Conservation (phyloP, 176 grass and related monocot genomes). For the Oryza officinalis region DNA sequence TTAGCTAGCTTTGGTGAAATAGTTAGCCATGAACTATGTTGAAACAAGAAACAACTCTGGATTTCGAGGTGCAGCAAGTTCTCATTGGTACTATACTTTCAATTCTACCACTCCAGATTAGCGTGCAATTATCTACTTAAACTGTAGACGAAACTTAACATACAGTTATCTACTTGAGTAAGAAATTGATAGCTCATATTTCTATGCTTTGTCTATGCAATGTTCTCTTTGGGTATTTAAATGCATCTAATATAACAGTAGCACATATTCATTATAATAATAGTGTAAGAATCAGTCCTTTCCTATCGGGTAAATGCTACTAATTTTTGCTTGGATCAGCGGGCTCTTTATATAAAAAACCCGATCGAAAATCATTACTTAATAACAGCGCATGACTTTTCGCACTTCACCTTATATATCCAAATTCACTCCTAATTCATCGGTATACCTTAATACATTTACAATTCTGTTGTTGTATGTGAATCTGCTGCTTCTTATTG, state of each 20-base stretch:
- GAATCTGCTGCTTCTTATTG: background rate
- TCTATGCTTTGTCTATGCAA: background rate
- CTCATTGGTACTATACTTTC: background rate
- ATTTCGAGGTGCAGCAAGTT: background rate
- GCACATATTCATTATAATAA: background rate
- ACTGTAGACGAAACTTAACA: background rate
- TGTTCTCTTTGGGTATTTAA: background rate
- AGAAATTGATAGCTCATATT: constrained; percentile 1
- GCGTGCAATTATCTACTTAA: background rate
- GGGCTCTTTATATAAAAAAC: background rate
- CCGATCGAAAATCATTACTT: background rate
- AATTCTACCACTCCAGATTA: background rate
- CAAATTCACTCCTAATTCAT: background rate
- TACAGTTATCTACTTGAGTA: background rate
- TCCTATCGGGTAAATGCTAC: background rate
- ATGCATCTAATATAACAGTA: background rate
- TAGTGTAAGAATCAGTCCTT: background rate
- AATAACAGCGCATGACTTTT: background rate
- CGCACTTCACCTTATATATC: constrained; percentile 5
- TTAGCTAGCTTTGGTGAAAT: background rate
- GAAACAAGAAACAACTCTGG: background rate
- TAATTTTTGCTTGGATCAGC: background rate
- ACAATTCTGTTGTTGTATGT: background rate
- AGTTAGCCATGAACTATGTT: background rate
- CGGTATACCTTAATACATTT: background rate